Evolutionary conservation across 2,329 filamentous ascomycete genomes (phyloP).

Genomic region (Diplodia mutila): DNA sequence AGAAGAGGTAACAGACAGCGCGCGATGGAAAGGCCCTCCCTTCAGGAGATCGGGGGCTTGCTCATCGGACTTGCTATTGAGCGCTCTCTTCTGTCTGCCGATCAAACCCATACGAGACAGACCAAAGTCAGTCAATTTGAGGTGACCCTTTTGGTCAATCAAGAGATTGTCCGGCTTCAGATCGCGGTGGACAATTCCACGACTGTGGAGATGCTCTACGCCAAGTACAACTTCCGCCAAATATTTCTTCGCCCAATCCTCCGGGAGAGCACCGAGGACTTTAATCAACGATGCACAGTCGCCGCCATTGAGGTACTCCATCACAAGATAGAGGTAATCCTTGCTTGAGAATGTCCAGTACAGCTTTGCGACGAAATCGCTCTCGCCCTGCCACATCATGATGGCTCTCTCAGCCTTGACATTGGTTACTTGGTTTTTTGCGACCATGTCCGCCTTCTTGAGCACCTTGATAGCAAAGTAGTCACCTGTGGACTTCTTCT

Average conservation of each 20-base stretch:
- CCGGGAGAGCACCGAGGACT: slow-evolving; percentile 84
- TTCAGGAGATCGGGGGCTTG: slow-evolving; percentile 91
- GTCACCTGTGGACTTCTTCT: slow-evolving; percentile 97
- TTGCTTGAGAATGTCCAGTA: slow-evolving; percentile 99
- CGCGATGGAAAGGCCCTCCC: slow-evolving; percentile 85
- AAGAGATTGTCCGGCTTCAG: slow-evolving; percentile 96
- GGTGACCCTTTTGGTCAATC: slow-evolving; percentile 93
- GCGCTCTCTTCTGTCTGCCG: slow-evolving; percentile 90
- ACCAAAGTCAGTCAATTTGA: slow-evolving; percentile 97
- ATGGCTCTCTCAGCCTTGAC: slow-evolving; percentile 98
- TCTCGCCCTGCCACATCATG: slow-evolving; percentile 99
- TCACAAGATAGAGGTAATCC: slow-evolving; percentile 96
- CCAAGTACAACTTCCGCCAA: slow-evolving; percentile 95
- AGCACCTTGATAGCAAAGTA: slow-evolving; percentile 99
- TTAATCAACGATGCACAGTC: slow-evolving; percentile 98
- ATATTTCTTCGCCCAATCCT: slow-evolving; percentile 99
- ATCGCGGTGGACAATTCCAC: slow-evolving; percentile 95
- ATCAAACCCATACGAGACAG: slow-evolving; percentile 96
- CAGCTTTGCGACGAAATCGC: slow-evolving; percentile 97
- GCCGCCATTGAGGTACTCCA: slow-evolving; percentile 98
- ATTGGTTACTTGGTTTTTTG: slow-evolving; percentile 98
- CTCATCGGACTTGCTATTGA: slow-evolving; percentile 77
- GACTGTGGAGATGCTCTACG: slow-evolving; percentile 90
- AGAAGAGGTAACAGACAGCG: slow-evolving; percentile 84
- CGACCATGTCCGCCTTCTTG: slow-evolving; percentile 99